Percentiles rank a stretch among this genome's conserved stretches.
Evolutionary conservation across 2,329 filamentous ascomycete species (phyloP).

Genomic region (Ceratocystis variospora): DNA sequence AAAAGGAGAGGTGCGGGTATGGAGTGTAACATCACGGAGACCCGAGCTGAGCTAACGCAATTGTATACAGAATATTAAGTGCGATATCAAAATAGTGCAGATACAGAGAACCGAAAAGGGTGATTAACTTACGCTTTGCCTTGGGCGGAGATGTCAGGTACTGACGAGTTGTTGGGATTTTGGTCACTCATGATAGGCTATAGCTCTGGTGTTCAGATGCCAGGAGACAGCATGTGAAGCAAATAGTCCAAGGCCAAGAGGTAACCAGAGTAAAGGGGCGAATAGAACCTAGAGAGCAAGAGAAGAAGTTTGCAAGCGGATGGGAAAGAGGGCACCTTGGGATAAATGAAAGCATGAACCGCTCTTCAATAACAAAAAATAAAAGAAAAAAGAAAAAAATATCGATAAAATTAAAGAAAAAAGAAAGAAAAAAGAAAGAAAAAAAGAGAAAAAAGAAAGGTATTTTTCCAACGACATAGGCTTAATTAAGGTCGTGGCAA

Average conservation of each 20-base stretch:
- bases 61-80: not conserved
- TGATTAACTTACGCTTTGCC: conserved; percentile 18
- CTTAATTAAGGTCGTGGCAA: not conserved
- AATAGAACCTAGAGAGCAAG: not conserved
- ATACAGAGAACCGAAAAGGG: no score
- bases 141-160: not conserved
- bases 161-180: conserved; percentile 8
- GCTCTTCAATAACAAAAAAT: not conserved
- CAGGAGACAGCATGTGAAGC: not conserved
- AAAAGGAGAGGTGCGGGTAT: not conserved
- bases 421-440: not conserved
- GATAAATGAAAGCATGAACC: conserved; percentile 9
- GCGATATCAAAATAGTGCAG: no score
- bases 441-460: not conserved
- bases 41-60: not conserved
- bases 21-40: not conserved
- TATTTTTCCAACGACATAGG: not conserved
- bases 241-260: not conserved
- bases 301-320: not conserved
- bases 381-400: not conserved
- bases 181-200: conserved; percentile 14
- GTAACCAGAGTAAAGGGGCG: not conserved
- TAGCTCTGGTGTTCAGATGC: not conserved
- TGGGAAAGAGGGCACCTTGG: conserved; percentile 1
- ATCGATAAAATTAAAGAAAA: not conserved